These are phyloP conservation scores for Melaleuca quinquenervia DNA, from an alignment of 345 rosid species.

Conservation along the genomic window DNA sequence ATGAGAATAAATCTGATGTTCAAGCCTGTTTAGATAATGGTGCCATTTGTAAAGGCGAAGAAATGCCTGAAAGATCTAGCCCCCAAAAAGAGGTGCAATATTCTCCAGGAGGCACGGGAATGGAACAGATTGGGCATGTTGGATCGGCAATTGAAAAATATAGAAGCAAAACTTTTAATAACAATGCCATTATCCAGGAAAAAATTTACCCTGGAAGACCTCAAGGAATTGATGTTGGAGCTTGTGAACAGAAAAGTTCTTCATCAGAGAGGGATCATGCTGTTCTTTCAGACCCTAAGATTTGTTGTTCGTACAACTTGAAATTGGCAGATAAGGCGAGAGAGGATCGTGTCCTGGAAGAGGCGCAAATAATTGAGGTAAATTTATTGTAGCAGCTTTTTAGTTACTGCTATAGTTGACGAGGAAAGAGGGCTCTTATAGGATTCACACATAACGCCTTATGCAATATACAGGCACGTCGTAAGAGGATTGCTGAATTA, in stretches of 20 bases:
- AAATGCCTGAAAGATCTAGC: not conserved
- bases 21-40: slow-evolving; percentile 4
- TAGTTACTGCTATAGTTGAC: not conserved
- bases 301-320: slow-evolving; percentile 24
- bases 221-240: not conserved
- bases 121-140: slow-evolving; percentile 18
- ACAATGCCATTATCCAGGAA: slow-evolving; percentile 11
- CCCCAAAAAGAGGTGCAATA: not conserved
- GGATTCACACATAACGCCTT: slow-evolving; percentile 9
- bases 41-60: not conserved
- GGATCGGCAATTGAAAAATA: slow-evolving; percentile 21
- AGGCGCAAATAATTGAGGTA: slow-evolving; percentile 89
- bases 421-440: not conserved
- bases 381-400: not conserved
- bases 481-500: slow-evolving; percentile 76
- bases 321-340: slow-evolving; percentile 41
- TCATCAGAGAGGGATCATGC: slow-evolving; percentile 9
- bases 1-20: slow-evolving; percentile 7
- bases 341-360: slow-evolving; percentile 82
- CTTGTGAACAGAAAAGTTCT: not conserved
- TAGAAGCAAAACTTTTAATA: slow-evolving; percentile 13
- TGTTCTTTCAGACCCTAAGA: slow-evolving; percentile 20
- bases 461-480: slow-evolving; percentile 55
- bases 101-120: not conserved
- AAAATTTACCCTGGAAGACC: slow-evolving; percentile 1